phyloP scores from a whole-genome alignment of 1,284 basidiomycete genomes.

The Leccinum solheimii region DNA sequence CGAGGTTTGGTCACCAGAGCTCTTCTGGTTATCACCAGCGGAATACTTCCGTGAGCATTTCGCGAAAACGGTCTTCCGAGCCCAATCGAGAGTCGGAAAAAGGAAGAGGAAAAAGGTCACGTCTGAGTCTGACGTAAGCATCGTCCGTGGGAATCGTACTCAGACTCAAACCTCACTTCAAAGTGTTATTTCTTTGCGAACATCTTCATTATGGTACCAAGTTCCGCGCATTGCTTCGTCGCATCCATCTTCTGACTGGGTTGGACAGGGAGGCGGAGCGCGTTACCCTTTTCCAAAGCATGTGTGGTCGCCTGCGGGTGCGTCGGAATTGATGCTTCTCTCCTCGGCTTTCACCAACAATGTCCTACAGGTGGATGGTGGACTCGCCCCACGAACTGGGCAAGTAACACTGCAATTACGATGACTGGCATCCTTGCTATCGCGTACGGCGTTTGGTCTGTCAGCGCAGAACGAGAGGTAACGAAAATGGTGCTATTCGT shows the following conservation, averaged over 20 bases:
- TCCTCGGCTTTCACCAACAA: conserved; percentile 1
- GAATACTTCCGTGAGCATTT: conserved; percentile 11
- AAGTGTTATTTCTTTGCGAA: background rate
- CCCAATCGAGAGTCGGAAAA: background rate
- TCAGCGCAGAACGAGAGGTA: conserved; percentile 68
- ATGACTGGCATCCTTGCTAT: conserved; percentile 57
- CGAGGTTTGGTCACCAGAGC: background rate
- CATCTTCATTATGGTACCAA: conserved; percentile 14
- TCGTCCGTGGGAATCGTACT: background rate
- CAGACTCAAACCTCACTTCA: background rate
- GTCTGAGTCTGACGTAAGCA: background rate
- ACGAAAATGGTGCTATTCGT: conserved; percentile 16
- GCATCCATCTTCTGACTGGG: background rate
- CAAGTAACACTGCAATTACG: conserved; percentile 62
- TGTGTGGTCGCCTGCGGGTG: conserved; percentile 71
- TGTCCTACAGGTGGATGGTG: conserved; percentile 66
- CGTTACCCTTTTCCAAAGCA: conserved; percentile 71
- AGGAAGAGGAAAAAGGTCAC: background rate
- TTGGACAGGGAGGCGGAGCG: conserved; percentile 57
- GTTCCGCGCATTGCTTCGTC: background rate
- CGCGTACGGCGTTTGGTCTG: conserved; percentile 58
- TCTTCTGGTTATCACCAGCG: conserved; percentile 10
- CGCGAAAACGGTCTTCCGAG: background rate
- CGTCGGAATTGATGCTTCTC: conserved; percentile 4
- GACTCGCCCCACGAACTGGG: conserved; percentile 71